Evolutionary conservation across 345 rosid genomes (phyloP).

Genomic region (Microcos paniculata): DNA sequence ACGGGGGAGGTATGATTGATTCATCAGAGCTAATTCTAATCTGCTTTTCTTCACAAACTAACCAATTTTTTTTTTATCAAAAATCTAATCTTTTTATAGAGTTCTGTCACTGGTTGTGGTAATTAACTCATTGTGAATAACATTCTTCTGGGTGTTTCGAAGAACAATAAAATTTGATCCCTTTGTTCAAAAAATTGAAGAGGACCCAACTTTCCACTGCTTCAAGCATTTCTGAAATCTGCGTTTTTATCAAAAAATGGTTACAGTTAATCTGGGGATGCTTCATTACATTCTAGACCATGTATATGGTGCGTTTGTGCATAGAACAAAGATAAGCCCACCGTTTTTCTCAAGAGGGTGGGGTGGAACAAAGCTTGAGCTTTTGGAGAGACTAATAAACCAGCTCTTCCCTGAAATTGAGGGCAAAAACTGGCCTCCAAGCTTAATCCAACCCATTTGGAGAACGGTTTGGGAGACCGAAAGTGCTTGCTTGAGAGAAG

Average conservation of each 20-base stretch:
- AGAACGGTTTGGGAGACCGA: slow-evolving; percentile 85
- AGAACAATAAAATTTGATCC: not conserved
- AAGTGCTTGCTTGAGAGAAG: slow-evolving; percentile 78
- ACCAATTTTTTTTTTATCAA: not conserved
- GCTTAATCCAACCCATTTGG: slow-evolving; percentile 73
- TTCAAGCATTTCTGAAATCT: not conserved
- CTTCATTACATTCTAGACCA: slow-evolving; percentile 90
- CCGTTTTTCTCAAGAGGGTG: slow-evolving; percentile 95
- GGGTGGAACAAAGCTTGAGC: slow-evolving; percentile 88
- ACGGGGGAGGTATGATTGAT: not conserved
- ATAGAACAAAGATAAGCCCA: slow-evolving; percentile 70
- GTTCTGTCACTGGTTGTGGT: slow-evolving; percentile 7
- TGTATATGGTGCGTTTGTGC: slow-evolving; percentile 89
- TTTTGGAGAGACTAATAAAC: slow-evolving; percentile 73
- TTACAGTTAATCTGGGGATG: slow-evolving; percentile 78
- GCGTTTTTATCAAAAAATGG: slow-evolving; percentile 37
- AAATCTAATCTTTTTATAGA: not conserved
- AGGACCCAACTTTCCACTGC: not conserved
- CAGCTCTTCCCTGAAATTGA: slow-evolving; percentile 70
- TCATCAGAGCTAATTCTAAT: not conserved
- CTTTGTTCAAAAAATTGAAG: not conserved
- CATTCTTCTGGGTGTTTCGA: not conserved
- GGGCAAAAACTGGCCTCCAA: slow-evolving; percentile 78
- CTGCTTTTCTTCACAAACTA: not conserved
- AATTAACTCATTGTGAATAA: not conserved